Conservation (phyloP, 2,329 filamentous ascomycete genomes). For the Pseudomassariella vexata region DNA sequence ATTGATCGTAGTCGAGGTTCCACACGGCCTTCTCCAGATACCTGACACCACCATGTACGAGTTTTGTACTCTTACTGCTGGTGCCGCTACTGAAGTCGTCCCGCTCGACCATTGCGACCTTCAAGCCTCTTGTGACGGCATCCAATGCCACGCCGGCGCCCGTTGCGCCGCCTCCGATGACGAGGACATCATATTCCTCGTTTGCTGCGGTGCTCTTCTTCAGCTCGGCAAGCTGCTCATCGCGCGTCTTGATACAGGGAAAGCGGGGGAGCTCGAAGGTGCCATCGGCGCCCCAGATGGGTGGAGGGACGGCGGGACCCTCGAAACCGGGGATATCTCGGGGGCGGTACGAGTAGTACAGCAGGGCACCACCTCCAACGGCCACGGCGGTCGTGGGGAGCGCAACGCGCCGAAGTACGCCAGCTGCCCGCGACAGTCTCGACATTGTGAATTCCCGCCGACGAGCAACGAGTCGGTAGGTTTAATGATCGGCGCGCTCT, state of each 20-base stretch:
- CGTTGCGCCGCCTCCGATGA: constrained; percentile 68
- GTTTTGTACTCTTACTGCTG: constrained; percentile 70
- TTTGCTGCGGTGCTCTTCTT: constrained; percentile 36
- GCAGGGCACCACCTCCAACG: constrained; percentile 35
- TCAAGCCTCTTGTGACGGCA: constrained; percentile 64
- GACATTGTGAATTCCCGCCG: constrained; percentile 24
- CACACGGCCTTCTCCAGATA: constrained; percentile 73
- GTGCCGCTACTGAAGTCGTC: constrained; percentile 71
- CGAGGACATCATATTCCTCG: constrained; percentile 60
- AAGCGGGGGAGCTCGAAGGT: constrained; percentile 62
- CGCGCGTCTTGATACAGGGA: constrained; percentile 54
- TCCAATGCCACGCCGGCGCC: constrained; percentile 67
- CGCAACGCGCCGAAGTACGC: constrained; percentile 35
- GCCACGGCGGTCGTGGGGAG: constrained; percentile 35
- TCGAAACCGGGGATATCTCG: constrained; percentile 67
- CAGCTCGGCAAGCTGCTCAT: constrained; percentile 60
- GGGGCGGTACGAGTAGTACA: constrained; percentile 57
- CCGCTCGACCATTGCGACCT: constrained; percentile 65
- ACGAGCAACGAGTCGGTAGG: too few species aligned
- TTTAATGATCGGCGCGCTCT: too few species aligned
- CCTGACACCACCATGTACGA: constrained; percentile 71
- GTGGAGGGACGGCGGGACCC: constrained; percentile 62
- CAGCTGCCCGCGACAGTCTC: constrained; percentile 21
- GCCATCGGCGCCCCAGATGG: constrained; percentile 63
- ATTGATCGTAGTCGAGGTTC: constrained; percentile 70